Percentiles rank a stretch among this genome's conserved stretches.
phyloP scores from a whole-genome alignment of 805 yeast genomes.

The Isabelozyma rhagii region DNA sequence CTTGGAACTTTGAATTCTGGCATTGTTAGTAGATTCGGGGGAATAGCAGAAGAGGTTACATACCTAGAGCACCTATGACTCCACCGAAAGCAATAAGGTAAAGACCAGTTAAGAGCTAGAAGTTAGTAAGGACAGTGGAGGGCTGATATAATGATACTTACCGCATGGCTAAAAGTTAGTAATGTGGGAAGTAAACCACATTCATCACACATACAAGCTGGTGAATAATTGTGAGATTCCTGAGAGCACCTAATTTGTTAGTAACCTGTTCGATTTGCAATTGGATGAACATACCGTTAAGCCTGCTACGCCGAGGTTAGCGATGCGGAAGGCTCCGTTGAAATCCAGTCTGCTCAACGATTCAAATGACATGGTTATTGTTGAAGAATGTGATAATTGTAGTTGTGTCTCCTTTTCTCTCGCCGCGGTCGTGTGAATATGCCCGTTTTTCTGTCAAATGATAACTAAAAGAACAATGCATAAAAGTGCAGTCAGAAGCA shows the following conservation, averaged over 20 bases:
- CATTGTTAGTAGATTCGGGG: constrained; percentile 9
- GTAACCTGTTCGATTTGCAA: neutral
- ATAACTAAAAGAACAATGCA: too few species aligned
- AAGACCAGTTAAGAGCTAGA: constrained; percentile 55
- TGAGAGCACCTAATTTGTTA: constrained; percentile 34
- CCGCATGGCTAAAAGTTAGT: constrained; percentile 26
- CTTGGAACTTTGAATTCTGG: constrained; percentile 54
- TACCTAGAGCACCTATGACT: constrained; percentile 48
- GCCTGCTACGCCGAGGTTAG: constrained; percentile 55
- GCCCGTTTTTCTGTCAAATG: neutral
- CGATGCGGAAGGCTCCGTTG: constrained; percentile 44
- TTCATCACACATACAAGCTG: constrained; percentile 38
- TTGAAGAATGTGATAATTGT: neutral
- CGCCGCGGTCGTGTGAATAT: neutral
- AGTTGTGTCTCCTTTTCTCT: neutral
- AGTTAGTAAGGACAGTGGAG: constrained; percentile 16
- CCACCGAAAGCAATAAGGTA: constrained; percentile 55
- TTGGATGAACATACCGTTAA: constrained; percentile 43
- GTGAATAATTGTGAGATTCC: constrained; percentile 51
- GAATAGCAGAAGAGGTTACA: constrained; percentile 10
- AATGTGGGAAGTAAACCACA: neutral
- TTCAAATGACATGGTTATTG: constrained; percentile 40
- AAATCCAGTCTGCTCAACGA: constrained; percentile 41
- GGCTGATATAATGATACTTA: constrained; percentile 12
- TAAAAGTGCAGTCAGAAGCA: too few species aligned